Evolutionary conservation across 768 basidiomycete genomes (phyloP).

Genomic region (Xerocomus potaroensis): DNA sequence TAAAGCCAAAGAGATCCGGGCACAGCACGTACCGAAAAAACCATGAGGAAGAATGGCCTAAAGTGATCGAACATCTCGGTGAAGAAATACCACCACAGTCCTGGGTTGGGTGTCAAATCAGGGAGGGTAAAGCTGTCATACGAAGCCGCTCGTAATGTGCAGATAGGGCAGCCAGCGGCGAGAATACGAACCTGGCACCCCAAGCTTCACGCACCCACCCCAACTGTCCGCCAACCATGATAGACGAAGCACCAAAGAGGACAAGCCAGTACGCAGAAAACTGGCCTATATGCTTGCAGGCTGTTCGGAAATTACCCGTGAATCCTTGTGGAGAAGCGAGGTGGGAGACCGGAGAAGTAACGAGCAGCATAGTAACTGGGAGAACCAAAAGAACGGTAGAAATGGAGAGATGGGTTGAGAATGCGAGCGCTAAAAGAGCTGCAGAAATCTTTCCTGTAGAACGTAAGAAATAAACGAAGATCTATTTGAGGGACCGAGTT

Average conservation of each 20-base stretch:
- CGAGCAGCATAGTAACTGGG: conserved; percentile 62
- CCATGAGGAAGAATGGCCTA: conserved; percentile 90
- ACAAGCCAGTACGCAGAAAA: conserved; percentile 47
- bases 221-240: conserved; percentile 55
- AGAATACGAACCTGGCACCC: conserved; percentile 65
- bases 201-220: conserved; percentile 76
- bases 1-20: background rate
- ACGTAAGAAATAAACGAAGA: background rate
- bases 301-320: conserved; percentile 5
- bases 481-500: background rate
- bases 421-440: conserved; percentile 62
- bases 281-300: conserved; percentile 37
- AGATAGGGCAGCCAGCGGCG: background rate
- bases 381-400: conserved; percentile 64
- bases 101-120: conserved; percentile 90
- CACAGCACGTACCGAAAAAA: conserved; percentile 84
- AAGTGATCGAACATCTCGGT: conserved; percentile 99
- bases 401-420: conserved; percentile 69
- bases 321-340: conserved; percentile 55
- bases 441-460: conserved; percentile 52
- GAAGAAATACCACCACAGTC: conserved; percentile 99
- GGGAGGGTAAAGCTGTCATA: conserved; percentile 66
- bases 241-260: conserved; percentile 45
- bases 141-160: background rate
- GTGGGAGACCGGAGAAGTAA: conserved; percentile 57